Evolutionary conservation across 2,329 filamentous ascomycete species (phyloP).

Genomic region (Arthrobotrys pseudoclavata): DNA sequence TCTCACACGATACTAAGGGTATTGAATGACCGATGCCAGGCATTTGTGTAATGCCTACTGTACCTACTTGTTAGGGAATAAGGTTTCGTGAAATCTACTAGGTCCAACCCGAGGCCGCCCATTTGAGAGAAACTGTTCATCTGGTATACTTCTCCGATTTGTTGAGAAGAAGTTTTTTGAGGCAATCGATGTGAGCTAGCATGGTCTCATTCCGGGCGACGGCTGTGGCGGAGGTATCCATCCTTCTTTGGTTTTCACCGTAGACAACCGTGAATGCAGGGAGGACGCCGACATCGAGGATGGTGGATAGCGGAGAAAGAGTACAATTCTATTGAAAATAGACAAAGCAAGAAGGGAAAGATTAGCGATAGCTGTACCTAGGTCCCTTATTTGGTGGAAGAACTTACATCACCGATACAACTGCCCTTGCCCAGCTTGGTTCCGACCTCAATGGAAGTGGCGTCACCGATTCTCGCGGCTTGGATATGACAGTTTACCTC

Average conservation of each 20-base stretch:
- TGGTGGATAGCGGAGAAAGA: conserved; percentile 39
- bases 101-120: neutral
- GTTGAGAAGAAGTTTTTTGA: conserved; percentile 53
- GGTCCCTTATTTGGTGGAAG: neutral
- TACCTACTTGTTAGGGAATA: neutral
- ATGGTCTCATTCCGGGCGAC: conserved; percentile 46
- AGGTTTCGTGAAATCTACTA: neutral
- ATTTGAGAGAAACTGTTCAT: neutral
- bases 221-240: conserved; percentile 39
- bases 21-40: neutral
- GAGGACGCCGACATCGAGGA: conserved; percentile 31
- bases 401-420: conserved; percentile 73
- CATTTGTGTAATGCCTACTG: neutral
- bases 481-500: conserved; percentile 75
- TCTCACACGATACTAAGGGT: neutral
- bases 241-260: conserved; percentile 47
- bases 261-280: conserved; percentile 46
- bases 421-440: conserved; percentile 74
- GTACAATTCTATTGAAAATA: conserved; percentile 39
- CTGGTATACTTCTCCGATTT: conserved; percentile 52
- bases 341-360: neutral
- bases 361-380: neutral
- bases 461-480: conserved; percentile 69
- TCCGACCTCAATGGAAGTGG: conserved; percentile 74
- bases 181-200: conserved; percentile 53